phyloP scores from a whole-genome alignment of 179 eudicot genomes.

The Beta lomatogona region DNA sequence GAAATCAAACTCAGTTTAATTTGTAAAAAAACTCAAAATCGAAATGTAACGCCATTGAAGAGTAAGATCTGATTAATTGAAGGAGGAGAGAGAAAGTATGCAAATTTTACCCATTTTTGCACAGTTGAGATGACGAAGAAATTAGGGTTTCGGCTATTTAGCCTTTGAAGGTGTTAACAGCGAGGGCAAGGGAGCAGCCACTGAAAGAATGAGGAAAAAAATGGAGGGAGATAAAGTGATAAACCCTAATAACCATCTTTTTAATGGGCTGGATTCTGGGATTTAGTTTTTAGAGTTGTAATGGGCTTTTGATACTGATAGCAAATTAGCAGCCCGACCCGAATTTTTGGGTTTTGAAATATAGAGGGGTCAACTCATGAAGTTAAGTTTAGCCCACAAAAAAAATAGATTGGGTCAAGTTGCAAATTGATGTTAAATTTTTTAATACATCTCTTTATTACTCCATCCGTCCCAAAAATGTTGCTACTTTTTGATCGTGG shows the following conservation, averaged over 20 bases:
- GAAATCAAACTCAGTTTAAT: neutral
- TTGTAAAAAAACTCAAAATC: neutral
- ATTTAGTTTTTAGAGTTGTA: neutral
- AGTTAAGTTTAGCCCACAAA: no score
- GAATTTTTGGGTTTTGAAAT: no score
- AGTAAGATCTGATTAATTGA: neutral
- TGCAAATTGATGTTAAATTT: no score
- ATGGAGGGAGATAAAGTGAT: neutral
- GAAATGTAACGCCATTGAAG: neutral
- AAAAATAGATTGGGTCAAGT: no score
- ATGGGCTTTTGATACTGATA: neutral
- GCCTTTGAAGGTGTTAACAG: neutral
- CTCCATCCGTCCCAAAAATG: no score
- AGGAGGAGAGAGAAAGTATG: neutral
- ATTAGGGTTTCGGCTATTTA: conserved; percentile 4
- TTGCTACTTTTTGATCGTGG: no score
- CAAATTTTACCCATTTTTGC: neutral
- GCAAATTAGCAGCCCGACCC: no score
- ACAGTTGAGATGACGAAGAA: neutral
- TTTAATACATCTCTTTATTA: no score
- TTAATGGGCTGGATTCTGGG: neutral
- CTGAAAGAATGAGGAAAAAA: neutral
- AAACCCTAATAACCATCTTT: neutral
- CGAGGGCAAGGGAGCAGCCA: neutral
- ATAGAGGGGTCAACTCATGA: no score